Conservation (phyloP, 164 flowering plant species). For the Akebia trifoliata region DNA sequence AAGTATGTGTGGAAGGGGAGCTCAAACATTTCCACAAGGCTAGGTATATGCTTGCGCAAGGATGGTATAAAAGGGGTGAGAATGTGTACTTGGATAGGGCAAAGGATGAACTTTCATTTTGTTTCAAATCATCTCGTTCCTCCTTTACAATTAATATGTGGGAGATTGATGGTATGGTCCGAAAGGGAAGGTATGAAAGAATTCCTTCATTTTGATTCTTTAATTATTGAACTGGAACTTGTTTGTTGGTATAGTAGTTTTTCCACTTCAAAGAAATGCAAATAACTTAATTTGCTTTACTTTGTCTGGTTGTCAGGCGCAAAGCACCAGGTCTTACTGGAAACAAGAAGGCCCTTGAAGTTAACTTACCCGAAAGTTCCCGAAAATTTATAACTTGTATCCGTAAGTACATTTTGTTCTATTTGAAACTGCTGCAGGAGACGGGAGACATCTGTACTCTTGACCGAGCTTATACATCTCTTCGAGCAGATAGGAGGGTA, state of each 20-base stretch:
- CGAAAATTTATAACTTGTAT: slow-evolving; percentile 95
- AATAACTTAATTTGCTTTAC: neutral
- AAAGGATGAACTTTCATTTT: slow-evolving; percentile 90
- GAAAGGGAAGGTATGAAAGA: slow-evolving; percentile 78
- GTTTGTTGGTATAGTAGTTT: slow-evolving; percentile 1
- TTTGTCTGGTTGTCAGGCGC: slow-evolving; percentile 49
- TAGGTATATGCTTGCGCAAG: slow-evolving; percentile 90
- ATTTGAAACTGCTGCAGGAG: slow-evolving; percentile 79
- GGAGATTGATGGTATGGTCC: slow-evolving; percentile 97
- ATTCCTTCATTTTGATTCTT: slow-evolving; percentile 1
- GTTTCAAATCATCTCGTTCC: slow-evolving; percentile 95
- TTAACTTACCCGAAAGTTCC: slow-evolving; percentile 87
- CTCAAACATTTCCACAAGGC: slow-evolving; percentile 99
- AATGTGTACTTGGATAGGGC: slow-evolving; percentile 73
- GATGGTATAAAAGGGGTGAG: slow-evolving; percentile 65
- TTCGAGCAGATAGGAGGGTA: slow-evolving; percentile 95
- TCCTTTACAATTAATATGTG: slow-evolving; percentile 97
- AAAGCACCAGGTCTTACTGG: slow-evolving; percentile 70
- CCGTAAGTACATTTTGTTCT: slow-evolving; percentile 75
- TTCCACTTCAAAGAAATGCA: neutral
- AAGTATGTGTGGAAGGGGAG: slow-evolving; percentile 88
- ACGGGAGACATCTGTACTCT: slow-evolving; percentile 70
- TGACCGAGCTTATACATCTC: slow-evolving; percentile 79
- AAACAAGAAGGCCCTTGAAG: slow-evolving; percentile 71
- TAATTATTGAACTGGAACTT: neutral